phyloP scores from a whole-genome alignment of 1,284 basidiomycete species.

The Cutaneotrichosporon arboriforme region DNA sequence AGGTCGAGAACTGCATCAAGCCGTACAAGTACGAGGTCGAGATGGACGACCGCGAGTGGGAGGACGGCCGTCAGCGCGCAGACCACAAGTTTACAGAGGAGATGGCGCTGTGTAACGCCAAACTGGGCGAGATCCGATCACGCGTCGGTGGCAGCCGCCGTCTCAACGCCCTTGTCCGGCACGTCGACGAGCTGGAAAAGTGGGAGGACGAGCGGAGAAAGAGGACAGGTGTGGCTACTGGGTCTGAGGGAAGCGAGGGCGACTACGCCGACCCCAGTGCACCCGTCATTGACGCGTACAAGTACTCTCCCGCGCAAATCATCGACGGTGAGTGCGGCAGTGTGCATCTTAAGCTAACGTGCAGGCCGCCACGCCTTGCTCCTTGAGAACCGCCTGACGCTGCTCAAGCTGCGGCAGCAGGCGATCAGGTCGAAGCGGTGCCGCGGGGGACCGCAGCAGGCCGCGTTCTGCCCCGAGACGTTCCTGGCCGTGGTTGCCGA shows the following conservation, averaged over 20 bases:
- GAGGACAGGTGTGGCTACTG: not conserved
- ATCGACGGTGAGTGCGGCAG: slow-evolving; percentile 64
- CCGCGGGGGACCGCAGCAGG: slow-evolving; percentile 73
- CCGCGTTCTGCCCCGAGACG: slow-evolving; percentile 89
- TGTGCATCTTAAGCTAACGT: not conserved
- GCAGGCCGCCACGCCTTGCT: slow-evolving; percentile 85
- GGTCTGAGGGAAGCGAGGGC: slow-evolving; percentile 25
- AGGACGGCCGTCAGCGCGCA: slow-evolving; percentile 67
- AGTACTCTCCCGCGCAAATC: slow-evolving; percentile 83
- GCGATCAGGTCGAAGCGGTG: slow-evolving; percentile 85
- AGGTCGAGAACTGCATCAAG: slow-evolving; percentile 99
- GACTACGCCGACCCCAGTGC: slow-evolving; percentile 50
- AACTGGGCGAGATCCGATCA: slow-evolving; percentile 75
- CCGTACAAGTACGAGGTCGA: slow-evolving; percentile 95
- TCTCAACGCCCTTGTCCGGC: slow-evolving; percentile 69
- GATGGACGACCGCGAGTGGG: slow-evolving; percentile 82
- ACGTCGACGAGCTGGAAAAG: slow-evolving; percentile 78
- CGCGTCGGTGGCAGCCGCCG: slow-evolving; percentile 79
- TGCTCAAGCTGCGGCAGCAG: slow-evolving; percentile 76
- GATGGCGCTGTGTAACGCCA: slow-evolving; percentile 73
- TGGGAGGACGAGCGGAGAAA: slow-evolving; percentile 62
- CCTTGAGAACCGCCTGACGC: slow-evolving; percentile 70
- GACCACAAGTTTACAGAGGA: slow-evolving; percentile 79
- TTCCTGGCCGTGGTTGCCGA: slow-evolving; percentile 96
- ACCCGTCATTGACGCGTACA: slow-evolving; percentile 62